phyloP scores from a whole-genome alignment of 495 filamentous ascomycete genomes.

The Amniculicola lignicola region DNA sequence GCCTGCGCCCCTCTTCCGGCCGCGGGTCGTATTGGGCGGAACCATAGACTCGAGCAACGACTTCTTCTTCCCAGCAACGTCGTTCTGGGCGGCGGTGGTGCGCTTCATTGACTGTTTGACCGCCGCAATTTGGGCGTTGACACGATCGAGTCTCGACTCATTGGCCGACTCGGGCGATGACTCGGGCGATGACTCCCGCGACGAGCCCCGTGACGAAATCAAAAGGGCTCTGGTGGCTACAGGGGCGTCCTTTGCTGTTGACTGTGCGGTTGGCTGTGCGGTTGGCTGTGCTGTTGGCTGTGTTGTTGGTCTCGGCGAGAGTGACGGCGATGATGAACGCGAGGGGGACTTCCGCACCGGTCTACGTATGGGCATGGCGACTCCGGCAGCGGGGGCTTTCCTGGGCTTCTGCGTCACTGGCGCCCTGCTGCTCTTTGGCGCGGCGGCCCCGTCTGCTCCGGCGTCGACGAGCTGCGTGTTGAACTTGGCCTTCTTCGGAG shows the following conservation, averaged over 20 bases:
- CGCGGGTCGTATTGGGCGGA: slow-evolving; percentile 72
- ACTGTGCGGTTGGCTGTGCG: not conserved
- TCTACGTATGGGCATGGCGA: slow-evolving; percentile 21
- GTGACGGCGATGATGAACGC: slow-evolving; percentile 38
- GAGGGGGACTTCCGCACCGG: slow-evolving; percentile 44
- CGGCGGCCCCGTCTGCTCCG: slow-evolving; percentile 40
- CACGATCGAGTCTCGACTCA: slow-evolving; percentile 65
- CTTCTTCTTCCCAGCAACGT: slow-evolving; percentile 58
- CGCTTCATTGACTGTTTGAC: slow-evolving; percentile 92
- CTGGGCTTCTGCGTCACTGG: too few species aligned
- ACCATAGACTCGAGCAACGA: slow-evolving; percentile 76
- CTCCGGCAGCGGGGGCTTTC: slow-evolving; percentile 23
- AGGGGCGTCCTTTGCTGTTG: not conserved
- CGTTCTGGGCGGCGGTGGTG: slow-evolving; percentile 57
- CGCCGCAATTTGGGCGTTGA: slow-evolving; percentile 87
- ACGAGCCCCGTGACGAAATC: too few species aligned
- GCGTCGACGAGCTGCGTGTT: slow-evolving; percentile 78
- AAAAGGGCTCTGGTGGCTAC: too few species aligned
- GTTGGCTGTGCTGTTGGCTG: not conserved
- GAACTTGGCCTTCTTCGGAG: slow-evolving; percentile 83
- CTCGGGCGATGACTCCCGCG: slow-evolving; percentile 17
- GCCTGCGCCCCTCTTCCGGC: slow-evolving; percentile 71
- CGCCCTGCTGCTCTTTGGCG: slow-evolving; percentile 28
- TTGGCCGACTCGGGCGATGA: slow-evolving; percentile 49
- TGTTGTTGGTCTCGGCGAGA: slow-evolving; percentile 7